Conservation (phyloP, 495 filamentous ascomycete species). For the Pyrenula aspistea region DNA sequence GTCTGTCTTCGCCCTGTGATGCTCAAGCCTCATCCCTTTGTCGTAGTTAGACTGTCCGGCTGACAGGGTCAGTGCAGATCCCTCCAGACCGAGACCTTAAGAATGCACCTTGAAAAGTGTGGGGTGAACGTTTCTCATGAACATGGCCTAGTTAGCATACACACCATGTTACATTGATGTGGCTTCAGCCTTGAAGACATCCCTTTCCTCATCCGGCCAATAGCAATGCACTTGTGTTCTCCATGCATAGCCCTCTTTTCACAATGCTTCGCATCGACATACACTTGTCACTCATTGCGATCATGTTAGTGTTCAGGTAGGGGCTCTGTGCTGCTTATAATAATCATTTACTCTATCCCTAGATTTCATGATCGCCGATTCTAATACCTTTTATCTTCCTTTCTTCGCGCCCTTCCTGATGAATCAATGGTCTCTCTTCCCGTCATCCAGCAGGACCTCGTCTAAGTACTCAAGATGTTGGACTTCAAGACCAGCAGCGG, state of each 20-base stretch:
- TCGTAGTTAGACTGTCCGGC: neutral
- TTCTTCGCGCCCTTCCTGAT: neutral
- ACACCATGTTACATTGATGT: neutral
- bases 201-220: neutral
- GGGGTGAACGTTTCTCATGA: neutral
- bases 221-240: neutral
- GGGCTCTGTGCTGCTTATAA: neutral
- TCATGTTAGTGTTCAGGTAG: too few relatives aligned
- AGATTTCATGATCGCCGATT: too few relatives aligned
- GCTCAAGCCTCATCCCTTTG: neutral
- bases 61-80: neutral
- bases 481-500: neutral
- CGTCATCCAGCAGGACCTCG: neutral
- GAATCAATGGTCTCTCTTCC: neutral
- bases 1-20: neutral
- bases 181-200: neutral
- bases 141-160: neutral
- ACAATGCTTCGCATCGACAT: neutral
- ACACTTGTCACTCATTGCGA: too few relatives aligned
- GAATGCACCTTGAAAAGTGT: neutral
- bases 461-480: neutral
- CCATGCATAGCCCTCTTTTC: neutral
- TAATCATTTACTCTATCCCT: neutral
- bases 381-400: too few relatives aligned
- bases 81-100: neutral